phyloP scores from a whole-genome alignment of 768 basidiomycete genomes.

The Gyrodon lividus region DNA sequence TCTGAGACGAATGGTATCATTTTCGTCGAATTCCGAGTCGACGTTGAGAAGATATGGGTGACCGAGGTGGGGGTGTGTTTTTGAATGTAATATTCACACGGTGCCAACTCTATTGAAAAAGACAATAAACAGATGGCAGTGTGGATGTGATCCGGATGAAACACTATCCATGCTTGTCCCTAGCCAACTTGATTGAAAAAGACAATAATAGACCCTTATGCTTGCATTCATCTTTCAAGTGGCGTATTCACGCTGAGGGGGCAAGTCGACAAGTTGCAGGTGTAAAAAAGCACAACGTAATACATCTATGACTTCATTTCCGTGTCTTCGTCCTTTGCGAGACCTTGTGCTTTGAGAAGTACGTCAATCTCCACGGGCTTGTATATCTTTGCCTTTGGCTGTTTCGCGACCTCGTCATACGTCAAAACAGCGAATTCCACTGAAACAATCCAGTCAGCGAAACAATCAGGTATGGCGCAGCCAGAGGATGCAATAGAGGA shows the following conservation, averaged over 20 bases:
- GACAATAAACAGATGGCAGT: too few species aligned
- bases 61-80: too few species aligned
- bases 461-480: neutral
- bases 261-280: neutral
- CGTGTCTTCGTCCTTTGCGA: conserved; percentile 80
- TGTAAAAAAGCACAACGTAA: conserved; percentile 7
- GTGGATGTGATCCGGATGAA: too few species aligned
- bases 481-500: neutral
- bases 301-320: conserved; percentile 61
- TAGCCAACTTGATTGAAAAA: too few species aligned
- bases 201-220: too few species aligned
- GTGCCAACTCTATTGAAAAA: too few species aligned
- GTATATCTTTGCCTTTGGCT: conserved; percentile 91
- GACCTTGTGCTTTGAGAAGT: conserved; percentile 70
- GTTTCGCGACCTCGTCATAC: conserved; percentile 70
- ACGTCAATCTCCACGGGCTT: conserved; percentile 85
- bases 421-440: conserved; percentile 97
- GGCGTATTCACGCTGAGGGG: neutral
- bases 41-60: too few species aligned
- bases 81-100: too few species aligned
- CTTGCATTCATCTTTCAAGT: neutral
- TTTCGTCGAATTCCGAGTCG: too few species aligned
- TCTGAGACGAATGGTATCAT: too few species aligned
- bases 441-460: conserved; percentile 30
- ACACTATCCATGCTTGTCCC: too few species aligned